A percentile compares a stretch with the other conserved stretches of the same genome.
Evolutionary conservation across 1,139 yeast genomes (phyloP).

Genomic region (Debaryomyces psychrophilus): DNA sequence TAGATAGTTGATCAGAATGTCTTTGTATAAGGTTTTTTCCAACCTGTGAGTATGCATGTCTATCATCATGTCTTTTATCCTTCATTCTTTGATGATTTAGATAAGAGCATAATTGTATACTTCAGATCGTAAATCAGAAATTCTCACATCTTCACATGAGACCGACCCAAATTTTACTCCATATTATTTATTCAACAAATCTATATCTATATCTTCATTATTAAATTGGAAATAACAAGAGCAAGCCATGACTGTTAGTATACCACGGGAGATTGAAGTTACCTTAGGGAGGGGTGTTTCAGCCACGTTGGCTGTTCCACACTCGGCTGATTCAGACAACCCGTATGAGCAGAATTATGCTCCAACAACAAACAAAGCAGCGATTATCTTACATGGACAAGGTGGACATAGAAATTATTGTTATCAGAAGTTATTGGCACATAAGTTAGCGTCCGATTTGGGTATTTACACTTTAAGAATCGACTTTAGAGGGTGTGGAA

Average conservation of each 20-base stretch:
- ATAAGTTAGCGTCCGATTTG: slow-evolving; percentile 54
- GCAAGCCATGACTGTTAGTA: slow-evolving; percentile 10
- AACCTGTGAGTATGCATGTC: slow-evolving; percentile 33
- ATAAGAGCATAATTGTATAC: neutral
- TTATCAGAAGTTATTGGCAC: slow-evolving; percentile 68
- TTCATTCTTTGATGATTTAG: slow-evolving; percentile 5
- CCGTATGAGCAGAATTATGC: slow-evolving; percentile 31
- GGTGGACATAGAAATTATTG: slow-evolving; percentile 84
- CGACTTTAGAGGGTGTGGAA: slow-evolving; percentile 87
- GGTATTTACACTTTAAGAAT: slow-evolving; percentile 72
- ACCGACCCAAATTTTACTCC: slow-evolving; percentile 1
- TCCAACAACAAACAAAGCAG: slow-evolving; percentile 45
- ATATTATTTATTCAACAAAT: neutral
- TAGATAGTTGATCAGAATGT: slow-evolving; percentile 55
- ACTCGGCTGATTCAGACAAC: slow-evolving; percentile 28
- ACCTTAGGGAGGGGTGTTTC: slow-evolving; percentile 39
- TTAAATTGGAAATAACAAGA: neutral
- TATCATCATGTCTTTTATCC: slow-evolving; percentile 16
- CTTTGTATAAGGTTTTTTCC: slow-evolving; percentile 34
- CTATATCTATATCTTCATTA: neutral
- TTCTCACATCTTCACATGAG: neutral
- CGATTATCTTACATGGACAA: slow-evolving; percentile 67
- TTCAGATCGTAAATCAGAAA: neutral
- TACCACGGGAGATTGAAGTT: slow-evolving; percentile 42
- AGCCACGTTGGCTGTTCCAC: slow-evolving; percentile 47